phyloP scores from a whole-genome alignment of 441 rosid species.

The Jatropha podagrica region DNA sequence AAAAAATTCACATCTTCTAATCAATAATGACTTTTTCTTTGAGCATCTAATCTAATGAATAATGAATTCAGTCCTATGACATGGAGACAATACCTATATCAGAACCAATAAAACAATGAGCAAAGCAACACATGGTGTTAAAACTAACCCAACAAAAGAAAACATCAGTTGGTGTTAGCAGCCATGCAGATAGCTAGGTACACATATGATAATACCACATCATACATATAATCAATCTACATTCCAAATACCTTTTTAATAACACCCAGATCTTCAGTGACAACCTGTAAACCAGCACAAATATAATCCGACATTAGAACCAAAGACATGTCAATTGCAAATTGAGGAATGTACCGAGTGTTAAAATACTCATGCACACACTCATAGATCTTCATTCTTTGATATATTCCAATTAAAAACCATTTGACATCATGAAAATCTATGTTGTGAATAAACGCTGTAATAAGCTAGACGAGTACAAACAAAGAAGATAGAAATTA shows the following conservation, averaged over 20 bases:
- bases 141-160: constrained; percentile 9
- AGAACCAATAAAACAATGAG: not conserved
- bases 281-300: constrained; percentile 57
- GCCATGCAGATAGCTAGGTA: constrained; percentile 3
- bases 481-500: not conserved
- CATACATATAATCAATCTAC: not conserved
- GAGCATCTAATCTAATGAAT: not conserved
- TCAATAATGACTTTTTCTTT: too few species aligned
- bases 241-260: constrained; percentile 66
- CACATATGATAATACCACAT: not conserved
- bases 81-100: not conserved
- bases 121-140: not conserved
- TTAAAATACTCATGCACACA: not conserved
- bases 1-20: not conserved
- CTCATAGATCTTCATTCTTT: not conserved
- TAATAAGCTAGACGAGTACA: not conserved
- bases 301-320: constrained; percentile 15
- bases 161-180: not conserved
- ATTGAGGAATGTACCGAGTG: not conserved
- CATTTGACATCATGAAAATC: not conserved
- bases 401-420: constrained; percentile 6
- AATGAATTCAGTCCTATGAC: not conserved
- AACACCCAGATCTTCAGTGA: constrained; percentile 83
- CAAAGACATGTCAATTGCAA: constrained; percentile 12
- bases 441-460: not conserved